Conservation (phyloP, 768 basidiomycete species). For the Mycena rebaudengoi region DNA sequence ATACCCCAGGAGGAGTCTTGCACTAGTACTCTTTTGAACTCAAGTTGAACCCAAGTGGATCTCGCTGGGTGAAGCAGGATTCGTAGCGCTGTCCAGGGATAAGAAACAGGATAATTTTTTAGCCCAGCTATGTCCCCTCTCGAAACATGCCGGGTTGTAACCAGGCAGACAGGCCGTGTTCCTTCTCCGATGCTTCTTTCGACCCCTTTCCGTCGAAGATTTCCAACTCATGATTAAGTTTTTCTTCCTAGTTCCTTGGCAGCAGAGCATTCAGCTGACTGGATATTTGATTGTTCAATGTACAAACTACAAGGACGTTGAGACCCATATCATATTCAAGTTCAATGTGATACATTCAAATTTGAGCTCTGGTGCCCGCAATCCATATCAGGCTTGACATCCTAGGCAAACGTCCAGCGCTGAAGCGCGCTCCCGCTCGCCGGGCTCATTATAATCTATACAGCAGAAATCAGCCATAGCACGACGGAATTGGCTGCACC, state of each 20-base stretch:
- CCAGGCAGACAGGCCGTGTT: no score
- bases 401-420: conserved; percentile 13
- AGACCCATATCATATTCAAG: not conserved
- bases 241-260: not conserved
- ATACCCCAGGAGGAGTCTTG: no score
- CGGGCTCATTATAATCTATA: conserved; percentile 9
- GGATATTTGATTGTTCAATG: not conserved
- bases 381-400: conserved; percentile 2
- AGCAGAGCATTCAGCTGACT: not conserved
- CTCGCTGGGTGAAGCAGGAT: no score
- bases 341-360: conserved; percentile 6
- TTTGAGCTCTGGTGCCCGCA: not conserved
- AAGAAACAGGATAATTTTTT: no score
- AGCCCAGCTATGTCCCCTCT: no score
- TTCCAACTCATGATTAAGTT: not conserved
- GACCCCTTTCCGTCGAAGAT: not conserved
- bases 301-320: not conserved
- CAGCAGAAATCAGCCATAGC: conserved; percentile 7
- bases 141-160: no score
- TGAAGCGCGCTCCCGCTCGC: conserved; percentile 5
- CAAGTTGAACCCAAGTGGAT: no score
- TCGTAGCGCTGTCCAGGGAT: no score
- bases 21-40: no score
- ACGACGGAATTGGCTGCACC: not conserved
- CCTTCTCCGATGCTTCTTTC: no score